Evolutionary conservation across 352 stramenopile genomes (phyloP).

Genomic region (Phytophthora quininea): DNA sequence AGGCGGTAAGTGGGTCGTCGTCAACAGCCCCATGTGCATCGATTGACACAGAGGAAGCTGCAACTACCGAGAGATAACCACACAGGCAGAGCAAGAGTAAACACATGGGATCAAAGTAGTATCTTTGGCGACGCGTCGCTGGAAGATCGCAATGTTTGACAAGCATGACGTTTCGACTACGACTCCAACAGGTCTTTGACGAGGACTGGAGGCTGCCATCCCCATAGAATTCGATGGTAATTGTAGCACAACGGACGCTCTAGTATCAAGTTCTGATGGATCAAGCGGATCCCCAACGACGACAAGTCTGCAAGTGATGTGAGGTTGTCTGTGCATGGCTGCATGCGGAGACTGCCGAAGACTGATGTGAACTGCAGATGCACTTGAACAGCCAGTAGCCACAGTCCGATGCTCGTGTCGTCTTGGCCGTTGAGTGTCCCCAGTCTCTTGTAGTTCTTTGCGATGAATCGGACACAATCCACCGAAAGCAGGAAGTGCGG

Average conservation of each 20-base stretch:
- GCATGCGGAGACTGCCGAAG: constrained; percentile 2
- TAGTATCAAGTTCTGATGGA: constrained; percentile 43
- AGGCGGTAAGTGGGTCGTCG: constrained; percentile 12
- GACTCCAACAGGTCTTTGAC: not conserved
- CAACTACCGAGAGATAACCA: not conserved
- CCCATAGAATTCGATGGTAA: not conserved
- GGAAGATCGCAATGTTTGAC: constrained; percentile 1
- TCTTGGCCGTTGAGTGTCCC: constrained; percentile 39
- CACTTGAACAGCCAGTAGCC: constrained; percentile 52
- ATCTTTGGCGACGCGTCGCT: not conserved
- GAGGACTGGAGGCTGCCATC: not conserved
- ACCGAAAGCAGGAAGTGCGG: constrained; percentile 45
- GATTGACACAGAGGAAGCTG: not conserved
- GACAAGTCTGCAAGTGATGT: constrained; percentile 49
- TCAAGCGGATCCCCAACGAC: constrained; percentile 31
- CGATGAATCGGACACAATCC: constrained; percentile 46
- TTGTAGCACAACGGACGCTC: constrained; percentile 8
- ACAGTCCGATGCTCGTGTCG: constrained; percentile 55
- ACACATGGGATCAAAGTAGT: not conserved
- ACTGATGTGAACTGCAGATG: constrained; percentile 18
- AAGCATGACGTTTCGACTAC: not conserved
- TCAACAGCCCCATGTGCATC: not conserved
- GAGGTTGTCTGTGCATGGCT: constrained; percentile 29
- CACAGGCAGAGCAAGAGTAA: not conserved
- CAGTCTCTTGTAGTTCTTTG: constrained; percentile 24